These are phyloP conservation scores for Globisporangium viniferum DNA, from an alignment of 352 stramenopile genomes.

Conservation along the genomic window DNA sequence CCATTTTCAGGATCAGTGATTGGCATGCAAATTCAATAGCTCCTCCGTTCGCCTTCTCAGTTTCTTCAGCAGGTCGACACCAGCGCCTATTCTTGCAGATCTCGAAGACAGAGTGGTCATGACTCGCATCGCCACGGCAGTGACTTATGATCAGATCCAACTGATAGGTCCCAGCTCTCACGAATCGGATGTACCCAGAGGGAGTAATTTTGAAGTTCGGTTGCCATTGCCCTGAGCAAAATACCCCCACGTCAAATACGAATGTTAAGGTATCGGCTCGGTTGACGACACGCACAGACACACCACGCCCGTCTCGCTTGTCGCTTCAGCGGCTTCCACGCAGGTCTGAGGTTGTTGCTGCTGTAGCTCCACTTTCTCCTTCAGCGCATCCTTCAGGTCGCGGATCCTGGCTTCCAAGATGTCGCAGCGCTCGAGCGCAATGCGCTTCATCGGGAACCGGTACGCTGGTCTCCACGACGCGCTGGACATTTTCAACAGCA, in stretches of 20 bases:
- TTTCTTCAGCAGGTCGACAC: neutral
- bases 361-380: neutral
- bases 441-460: neutral
- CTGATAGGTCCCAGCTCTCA: neutral
- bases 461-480: neutral
- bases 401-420: constrained; percentile 2
- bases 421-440: neutral
- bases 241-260: neutral
- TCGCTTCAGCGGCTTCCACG: neutral
- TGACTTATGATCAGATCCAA: neutral
- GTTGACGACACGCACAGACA: neutral
- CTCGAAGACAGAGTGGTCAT: neutral
- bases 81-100: neutral
- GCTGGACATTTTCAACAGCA: neutral
- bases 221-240: neutral
- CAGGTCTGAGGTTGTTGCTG: neutral
- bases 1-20: neutral
- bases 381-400: neutral
- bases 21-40: neutral
- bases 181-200: neutral
- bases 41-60: neutral
- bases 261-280: neutral
- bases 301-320: neutral
- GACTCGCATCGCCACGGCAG: neutral
- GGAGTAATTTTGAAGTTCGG: neutral